phyloP scores from a whole-genome alignment of 345 rosid species.

The Moricandia arvensis region DNA sequence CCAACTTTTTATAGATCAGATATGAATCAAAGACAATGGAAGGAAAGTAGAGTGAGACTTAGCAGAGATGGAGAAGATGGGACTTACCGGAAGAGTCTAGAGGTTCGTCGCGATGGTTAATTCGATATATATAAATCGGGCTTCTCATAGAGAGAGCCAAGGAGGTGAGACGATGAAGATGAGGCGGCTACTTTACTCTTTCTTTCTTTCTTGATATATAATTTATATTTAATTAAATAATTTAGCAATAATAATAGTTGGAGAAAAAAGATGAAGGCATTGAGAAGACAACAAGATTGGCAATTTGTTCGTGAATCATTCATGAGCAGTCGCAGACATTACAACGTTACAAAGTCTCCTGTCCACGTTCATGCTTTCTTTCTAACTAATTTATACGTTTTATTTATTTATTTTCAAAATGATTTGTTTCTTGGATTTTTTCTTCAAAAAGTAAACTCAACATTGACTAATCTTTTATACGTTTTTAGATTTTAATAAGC shows the following conservation, averaged over 20 bases:
- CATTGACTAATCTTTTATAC: neutral
- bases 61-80: neutral
- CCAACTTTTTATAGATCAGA: neutral
- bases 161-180: constrained; percentile 30
- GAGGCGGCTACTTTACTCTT: constrained; percentile 26
- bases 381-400: neutral
- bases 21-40: neutral
- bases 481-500: neutral
- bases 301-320: neutral
- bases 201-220: neutral
- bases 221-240: neutral
- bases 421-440: neutral
- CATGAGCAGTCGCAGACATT: neutral
- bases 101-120: neutral
- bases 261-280: neutral
- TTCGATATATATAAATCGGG: constrained; percentile 32
- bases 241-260: neutral
- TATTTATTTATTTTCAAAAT: neutral
- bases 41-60: neutral
- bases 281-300: constrained; percentile 6
- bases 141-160: constrained; percentile 19
- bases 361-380: constrained; percentile 8
- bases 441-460: neutral
- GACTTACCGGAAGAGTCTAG: constrained; percentile 9
- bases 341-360: constrained; percentile 17